These are phyloP conservation scores for Linum tenue DNA, from an alignment of 345 rosid genomes.

Conservation along the genomic window DNA sequence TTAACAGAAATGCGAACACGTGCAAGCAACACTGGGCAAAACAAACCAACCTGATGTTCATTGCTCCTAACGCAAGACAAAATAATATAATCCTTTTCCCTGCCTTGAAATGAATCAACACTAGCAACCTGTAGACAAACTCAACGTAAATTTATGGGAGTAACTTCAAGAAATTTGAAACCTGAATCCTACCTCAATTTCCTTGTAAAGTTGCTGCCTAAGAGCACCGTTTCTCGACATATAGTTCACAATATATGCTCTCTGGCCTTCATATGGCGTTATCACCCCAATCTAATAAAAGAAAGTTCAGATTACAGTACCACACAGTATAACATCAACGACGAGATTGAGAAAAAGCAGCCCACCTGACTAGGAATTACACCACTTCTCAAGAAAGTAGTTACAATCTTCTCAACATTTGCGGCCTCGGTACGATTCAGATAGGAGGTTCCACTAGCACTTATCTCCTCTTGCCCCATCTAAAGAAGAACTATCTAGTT, in stretches of 20 bases:
- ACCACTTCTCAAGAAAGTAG: conserved; percentile 95
- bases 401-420: conserved; percentile 97
- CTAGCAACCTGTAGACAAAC: conserved; percentile 64
- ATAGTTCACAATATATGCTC: conserved; percentile 96
- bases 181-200: conserved; percentile 67
- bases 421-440: conserved; percentile 98
- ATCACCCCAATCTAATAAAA: conserved; percentile 82
- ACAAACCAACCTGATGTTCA: conserved; percentile 83
- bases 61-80: conserved; percentile 98
- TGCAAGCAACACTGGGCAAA: not conserved
- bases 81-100: conserved; percentile 97
- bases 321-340: not conserved
- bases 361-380: conserved; percentile 90
- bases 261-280: conserved; percentile 96
- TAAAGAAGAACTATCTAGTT: conserved; percentile 26
- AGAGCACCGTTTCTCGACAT: conserved; percentile 98
- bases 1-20: no score
- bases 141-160: not conserved
- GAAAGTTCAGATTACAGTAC: conserved; percentile 3
- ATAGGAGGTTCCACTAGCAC: conserved; percentile 98
- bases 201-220: conserved; percentile 96
- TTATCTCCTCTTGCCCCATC: conserved; percentile 99
- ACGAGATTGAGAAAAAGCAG: conserved; percentile 1
- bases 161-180: not conserved
- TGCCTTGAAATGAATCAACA: conserved; percentile 99